Conservation (phyloP, 1,284 basidiomycete species). For the Neolentinus lepideus region DNA sequence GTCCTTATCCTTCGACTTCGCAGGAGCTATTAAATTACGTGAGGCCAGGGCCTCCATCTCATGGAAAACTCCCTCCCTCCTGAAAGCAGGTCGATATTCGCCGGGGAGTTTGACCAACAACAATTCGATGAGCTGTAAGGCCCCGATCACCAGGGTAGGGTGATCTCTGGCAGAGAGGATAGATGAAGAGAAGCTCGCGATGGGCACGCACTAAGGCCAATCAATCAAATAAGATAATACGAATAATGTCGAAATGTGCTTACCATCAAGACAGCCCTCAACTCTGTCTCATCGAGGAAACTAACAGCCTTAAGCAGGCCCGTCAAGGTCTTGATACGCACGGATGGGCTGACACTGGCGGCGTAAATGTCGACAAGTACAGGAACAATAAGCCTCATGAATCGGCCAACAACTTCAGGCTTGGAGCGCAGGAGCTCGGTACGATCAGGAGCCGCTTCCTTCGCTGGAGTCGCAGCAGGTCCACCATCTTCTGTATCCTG, state of each 20-base stretch:
- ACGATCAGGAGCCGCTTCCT: conserved; percentile 43
- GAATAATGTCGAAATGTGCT: conserved; percentile 11
- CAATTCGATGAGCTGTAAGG: conserved; percentile 87
- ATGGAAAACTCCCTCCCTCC: conserved; percentile 90
- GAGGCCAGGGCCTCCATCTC: conserved; percentile 77
- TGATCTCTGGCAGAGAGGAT: conserved; percentile 90
- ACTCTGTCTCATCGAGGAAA: conserved; percentile 72
- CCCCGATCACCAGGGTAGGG: conserved; percentile 76
- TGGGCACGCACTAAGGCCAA: conserved; percentile 68
- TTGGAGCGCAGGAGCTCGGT: conserved; percentile 71
- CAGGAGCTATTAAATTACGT: conserved; percentile 42
- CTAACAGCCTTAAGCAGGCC: conserved; percentile 85
- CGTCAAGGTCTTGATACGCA: conserved; percentile 82
- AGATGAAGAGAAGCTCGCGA: conserved; percentile 88
- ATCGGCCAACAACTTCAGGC: conserved; percentile 69
- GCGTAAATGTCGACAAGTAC: conserved; percentile 94
- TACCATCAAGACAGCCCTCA: conserved; percentile 74
- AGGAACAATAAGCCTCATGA: conserved; percentile 83
- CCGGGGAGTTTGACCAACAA: conserved; percentile 76
- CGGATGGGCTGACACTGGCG: conserved; percentile 82
- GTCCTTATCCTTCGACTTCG: conserved; percentile 50
- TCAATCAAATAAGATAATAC: conserved; percentile 8
- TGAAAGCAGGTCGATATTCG: conserved; percentile 82
- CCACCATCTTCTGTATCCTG: conserved; percentile 15
- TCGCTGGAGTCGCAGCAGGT: conserved; percentile 19